A percentile compares a stretch with the other conserved stretches of the same genome.
phyloP scores from a whole-genome alignment of 129 eudicot species.

The Flaveria ramosissima region DNA sequence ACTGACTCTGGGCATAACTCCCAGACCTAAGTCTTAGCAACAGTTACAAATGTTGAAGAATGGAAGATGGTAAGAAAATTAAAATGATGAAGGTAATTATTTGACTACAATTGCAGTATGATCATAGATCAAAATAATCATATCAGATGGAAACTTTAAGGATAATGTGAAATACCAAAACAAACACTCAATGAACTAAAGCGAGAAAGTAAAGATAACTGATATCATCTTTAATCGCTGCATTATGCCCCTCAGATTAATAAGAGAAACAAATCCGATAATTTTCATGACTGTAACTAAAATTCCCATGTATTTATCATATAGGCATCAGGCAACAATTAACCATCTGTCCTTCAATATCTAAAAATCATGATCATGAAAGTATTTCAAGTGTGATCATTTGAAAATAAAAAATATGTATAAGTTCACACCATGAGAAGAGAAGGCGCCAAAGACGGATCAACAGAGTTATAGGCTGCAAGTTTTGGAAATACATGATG shows the following conservation, averaged over 20 bases:
- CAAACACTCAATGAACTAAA: background rate
- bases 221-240: background rate
- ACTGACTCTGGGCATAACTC: background rate
- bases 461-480: conserved; percentile 90
- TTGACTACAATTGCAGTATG: background rate
- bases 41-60: background rate
- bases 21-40: background rate
- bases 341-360: background rate
- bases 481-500: conserved; percentile 88
- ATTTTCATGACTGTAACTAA: background rate
- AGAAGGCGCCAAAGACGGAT: conserved; percentile 89
- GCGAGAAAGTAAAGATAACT: background rate
- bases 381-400: background rate
- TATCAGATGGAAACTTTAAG: conserved; percentile 4
- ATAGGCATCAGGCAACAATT: background rate
- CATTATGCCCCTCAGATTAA: background rate
- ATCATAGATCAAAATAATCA: conserved; percentile 1
- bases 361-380: background rate
- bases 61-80: background rate
- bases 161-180: background rate
- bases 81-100: no score
- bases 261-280: background rate
- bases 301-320: background rate
- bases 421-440: conserved; percentile 67
- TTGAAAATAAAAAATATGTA: background rate